Conservation (phyloP, 2,329 filamentous ascomycete species). For the Daldinia sp. region DNA sequence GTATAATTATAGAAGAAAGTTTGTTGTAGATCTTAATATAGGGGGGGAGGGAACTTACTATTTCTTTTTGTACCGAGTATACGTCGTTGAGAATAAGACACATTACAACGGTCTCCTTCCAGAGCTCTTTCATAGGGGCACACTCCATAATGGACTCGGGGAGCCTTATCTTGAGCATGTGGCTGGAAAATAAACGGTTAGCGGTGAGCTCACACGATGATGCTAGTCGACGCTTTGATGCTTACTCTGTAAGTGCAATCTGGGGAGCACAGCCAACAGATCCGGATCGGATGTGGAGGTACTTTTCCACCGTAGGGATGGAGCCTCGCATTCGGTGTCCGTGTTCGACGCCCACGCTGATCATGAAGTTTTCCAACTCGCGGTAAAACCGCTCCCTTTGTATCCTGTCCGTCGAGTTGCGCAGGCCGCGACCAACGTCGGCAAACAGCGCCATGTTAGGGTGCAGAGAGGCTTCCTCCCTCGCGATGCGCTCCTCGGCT, state of each 20-base stretch:
- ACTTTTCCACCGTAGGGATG: slow-evolving; percentile 47
- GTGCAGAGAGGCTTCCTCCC: slow-evolving; percentile 34
- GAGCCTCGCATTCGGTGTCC: slow-evolving; percentile 46
- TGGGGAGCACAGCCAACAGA: slow-evolving; percentile 49
- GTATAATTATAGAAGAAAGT: background rate
- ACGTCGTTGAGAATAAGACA: slow-evolving; percentile 49
- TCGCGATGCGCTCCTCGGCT: slow-evolving; percentile 6
- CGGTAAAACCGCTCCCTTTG: slow-evolving; percentile 48
- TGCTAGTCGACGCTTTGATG: background rate
- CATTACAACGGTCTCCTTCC: slow-evolving; percentile 47
- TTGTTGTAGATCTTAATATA: too few relatives aligned
- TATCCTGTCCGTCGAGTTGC: slow-evolving; percentile 39
- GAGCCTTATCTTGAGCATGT: slow-evolving; percentile 47
- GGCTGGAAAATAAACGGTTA: slow-evolving; percentile 27
- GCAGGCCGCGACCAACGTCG: slow-evolving; percentile 44
- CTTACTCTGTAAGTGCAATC: slow-evolving; percentile 50
- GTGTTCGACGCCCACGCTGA: slow-evolving; percentile 48
- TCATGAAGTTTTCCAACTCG: slow-evolving; percentile 49
- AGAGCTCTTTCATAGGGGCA: slow-evolving; percentile 46
- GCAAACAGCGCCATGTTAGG: slow-evolving; percentile 48
- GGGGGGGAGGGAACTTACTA: slow-evolving; percentile 39
- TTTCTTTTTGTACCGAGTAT: slow-evolving; percentile 49
- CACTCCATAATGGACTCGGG: slow-evolving; percentile 47
- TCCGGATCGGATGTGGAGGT: slow-evolving; percentile 47
- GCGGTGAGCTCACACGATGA: background rate